Base-by-base conservation (phyloP, 1,284 basidiomycete genomes). In the Kwoniella shivajii region DNA sequence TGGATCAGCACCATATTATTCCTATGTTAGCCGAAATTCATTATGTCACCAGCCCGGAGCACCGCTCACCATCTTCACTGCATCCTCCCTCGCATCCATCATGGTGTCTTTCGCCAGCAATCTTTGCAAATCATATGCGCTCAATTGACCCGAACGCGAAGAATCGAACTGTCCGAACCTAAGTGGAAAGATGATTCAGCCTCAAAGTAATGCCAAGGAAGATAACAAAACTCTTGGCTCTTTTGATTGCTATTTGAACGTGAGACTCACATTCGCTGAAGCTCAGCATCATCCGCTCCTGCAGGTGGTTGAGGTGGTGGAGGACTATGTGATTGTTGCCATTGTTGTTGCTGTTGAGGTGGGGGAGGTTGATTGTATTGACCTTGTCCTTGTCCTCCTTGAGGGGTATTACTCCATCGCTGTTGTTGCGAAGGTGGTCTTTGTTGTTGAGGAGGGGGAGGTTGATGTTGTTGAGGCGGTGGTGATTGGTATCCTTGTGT, bases 11-110 rank as follows among this genome's bases (percentile, higher is more conserved):
- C 3, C 22, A 26, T 22, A n/a, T 13, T 13, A 18, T 11, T 18
- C 6, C n/a, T 18, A 38, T 24, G 16, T 43, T 43, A 24, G 41
- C 20, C 37, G 22, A 13, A 14, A 13, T 14, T 11, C 10, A 39
- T 13, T 20, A n/a, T 26, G 16, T 65, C n/a, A n/a, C n/a, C n/a
- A n/a, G n/a, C n/a, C n/a, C n/a, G n/a, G n/a, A n/a, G n/a, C n/a
- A n/a, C n/a, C n/a, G n/a, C 74, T 57, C 54, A 77, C 73, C 77
- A 78, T 78, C 69, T 78, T 78, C 48, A 78, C 76, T 41, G 75
- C 75, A 64, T 78, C 77, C 60, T 78, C 77, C 43, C 76, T 67
- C 26, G 76, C 72, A 53, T 74, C 73, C 64, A 78, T 76, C 50
- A 71, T 71, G 22, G 69, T 68, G 55, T 78, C 75, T 59, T 76